Conservation (phyloP, 768 basidiomycete species). For the Russula vinacea region DNA sequence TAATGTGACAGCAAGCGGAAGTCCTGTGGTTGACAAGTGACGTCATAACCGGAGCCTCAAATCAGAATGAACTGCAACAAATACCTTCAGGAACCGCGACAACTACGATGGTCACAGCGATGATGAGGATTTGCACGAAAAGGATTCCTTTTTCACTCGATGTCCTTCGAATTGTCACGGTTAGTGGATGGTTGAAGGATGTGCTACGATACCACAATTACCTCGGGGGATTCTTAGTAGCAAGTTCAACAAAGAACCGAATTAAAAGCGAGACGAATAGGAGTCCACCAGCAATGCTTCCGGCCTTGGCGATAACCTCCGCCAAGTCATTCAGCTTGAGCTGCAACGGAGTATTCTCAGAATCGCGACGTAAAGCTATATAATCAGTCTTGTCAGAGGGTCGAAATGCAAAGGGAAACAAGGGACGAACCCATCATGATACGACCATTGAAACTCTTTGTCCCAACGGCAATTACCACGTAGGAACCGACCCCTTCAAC, state of each 20-base stretch:
- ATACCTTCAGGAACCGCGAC: constrained; percentile 80
- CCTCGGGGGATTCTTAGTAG: constrained; percentile 54
- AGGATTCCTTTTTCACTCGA: constrained; percentile 83
- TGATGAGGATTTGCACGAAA: constrained; percentile 92
- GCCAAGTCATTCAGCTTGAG: constrained; percentile 92
- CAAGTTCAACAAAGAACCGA: constrained; percentile 89
- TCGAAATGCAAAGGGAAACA: constrained; percentile 6
- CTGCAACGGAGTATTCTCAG: constrained; percentile 90
- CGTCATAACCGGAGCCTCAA: constrained; percentile 15
- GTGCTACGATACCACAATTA: constrained; percentile 31
- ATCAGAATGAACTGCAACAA: constrained; percentile 20
- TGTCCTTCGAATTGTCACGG: constrained; percentile 42
- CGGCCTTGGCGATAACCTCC: constrained; percentile 90
- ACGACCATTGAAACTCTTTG: constrained; percentile 83
- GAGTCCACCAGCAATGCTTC: constrained; percentile 73
- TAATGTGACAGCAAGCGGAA: constrained; percentile 93
- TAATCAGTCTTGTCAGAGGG: not conserved
- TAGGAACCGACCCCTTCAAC: constrained; percentile 92
- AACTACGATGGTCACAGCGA: constrained; percentile 87
- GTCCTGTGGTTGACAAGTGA: constrained; percentile 45
- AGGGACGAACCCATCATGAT: constrained; percentile 44
- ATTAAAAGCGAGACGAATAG: constrained; percentile 91
- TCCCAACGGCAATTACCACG: constrained; percentile 89
- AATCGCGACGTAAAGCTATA: constrained; percentile 77
- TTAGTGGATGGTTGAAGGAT: not conserved